Conservation (phyloP, 495 filamentous ascomycete species). For the Podospora tetraspora region DNA sequence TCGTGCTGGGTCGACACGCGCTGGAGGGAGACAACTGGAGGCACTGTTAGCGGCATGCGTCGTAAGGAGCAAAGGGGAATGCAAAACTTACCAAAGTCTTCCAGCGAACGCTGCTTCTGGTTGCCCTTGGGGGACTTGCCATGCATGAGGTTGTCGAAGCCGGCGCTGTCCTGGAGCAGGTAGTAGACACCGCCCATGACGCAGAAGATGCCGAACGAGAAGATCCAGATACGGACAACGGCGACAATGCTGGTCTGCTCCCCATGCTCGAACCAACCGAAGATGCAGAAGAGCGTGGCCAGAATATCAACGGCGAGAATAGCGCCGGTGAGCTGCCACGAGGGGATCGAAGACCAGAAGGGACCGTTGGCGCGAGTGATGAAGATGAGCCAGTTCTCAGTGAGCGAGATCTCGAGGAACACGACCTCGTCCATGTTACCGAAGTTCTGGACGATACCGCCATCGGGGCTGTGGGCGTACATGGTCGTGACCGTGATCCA, state of each 20-base stretch:
- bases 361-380: constrained; percentile 82
- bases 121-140: constrained; percentile 73
- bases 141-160: constrained; percentile 90
- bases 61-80: neutral
- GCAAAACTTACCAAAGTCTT: constrained; percentile 66
- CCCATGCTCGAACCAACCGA: constrained; percentile 65
- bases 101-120: constrained; percentile 66
- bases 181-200: constrained; percentile 59
- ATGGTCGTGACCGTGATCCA: constrained; percentile 82
- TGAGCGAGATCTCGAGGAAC: constrained; percentile 85
- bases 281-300: constrained; percentile 76
- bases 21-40: constrained; percentile 68
- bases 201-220: constrained; percentile 75
- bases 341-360: constrained; percentile 80
- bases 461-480: constrained; percentile 57
- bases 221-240: constrained; percentile 82
- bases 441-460: constrained; percentile 82
- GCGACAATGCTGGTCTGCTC: constrained; percentile 66
- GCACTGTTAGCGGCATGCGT: constrained; percentile 29
- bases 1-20: constrained; percentile 80
- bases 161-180: constrained; percentile 65
- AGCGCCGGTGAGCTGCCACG: constrained; percentile 71
- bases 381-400: constrained; percentile 96
- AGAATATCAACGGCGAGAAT: constrained; percentile 76
- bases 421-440: constrained; percentile 76